These are phyloP conservation scores for Trichoderma arundinaceum DNA, from an alignment of 2,329 filamentous ascomycete genomes.

Conservation along the genomic window DNA sequence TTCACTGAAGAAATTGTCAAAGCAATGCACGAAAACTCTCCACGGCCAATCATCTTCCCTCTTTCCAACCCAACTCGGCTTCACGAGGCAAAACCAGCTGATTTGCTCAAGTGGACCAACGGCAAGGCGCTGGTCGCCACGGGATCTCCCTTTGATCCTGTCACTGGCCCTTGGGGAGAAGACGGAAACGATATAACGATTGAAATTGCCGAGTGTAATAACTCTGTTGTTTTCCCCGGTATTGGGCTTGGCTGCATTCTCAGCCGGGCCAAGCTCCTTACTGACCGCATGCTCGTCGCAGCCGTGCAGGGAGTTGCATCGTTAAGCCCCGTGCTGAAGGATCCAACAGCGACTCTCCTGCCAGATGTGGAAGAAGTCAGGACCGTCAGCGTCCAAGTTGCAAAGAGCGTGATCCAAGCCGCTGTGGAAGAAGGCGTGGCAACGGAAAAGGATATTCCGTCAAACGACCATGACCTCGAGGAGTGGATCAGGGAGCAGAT, in stretches of 20 bases:
- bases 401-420: slow-evolving; percentile 73
- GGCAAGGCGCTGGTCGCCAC: slow-evolving; percentile 82
- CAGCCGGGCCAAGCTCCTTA: slow-evolving; percentile 68
- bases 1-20: slow-evolving; percentile 77
- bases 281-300: slow-evolving; percentile 80
- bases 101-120: slow-evolving; percentile 78
- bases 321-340: slow-evolving; percentile 70
- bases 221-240: slow-evolving; percentile 82
- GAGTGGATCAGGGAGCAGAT: slow-evolving; percentile 79
- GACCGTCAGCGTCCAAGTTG: slow-evolving; percentile 78
- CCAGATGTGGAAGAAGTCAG: slow-evolving; percentile 78
- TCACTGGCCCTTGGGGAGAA: slow-evolving; percentile 63
- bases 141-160: slow-evolving; percentile 79
- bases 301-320: slow-evolving; percentile 75
- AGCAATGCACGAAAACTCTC: slow-evolving; percentile 76
- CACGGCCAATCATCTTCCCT: slow-evolving; percentile 78
- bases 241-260: slow-evolving; percentile 83
- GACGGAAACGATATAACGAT: slow-evolving; percentile 53
- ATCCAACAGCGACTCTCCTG: slow-evolving; percentile 69
- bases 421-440: slow-evolving; percentile 73
- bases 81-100: slow-evolving; percentile 79
- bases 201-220: slow-evolving; percentile 81
- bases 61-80: slow-evolving; percentile 84
- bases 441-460: slow-evolving; percentile 68
- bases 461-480: slow-evolving; percentile 60